Percentiles rank a stretch among this genome's conserved stretches.
These are phyloP conservation scores for Cutaneotrichosporon sp. DNA, from an alignment of 1,284 basidiomycete species.

Conservation along the genomic window DNA sequence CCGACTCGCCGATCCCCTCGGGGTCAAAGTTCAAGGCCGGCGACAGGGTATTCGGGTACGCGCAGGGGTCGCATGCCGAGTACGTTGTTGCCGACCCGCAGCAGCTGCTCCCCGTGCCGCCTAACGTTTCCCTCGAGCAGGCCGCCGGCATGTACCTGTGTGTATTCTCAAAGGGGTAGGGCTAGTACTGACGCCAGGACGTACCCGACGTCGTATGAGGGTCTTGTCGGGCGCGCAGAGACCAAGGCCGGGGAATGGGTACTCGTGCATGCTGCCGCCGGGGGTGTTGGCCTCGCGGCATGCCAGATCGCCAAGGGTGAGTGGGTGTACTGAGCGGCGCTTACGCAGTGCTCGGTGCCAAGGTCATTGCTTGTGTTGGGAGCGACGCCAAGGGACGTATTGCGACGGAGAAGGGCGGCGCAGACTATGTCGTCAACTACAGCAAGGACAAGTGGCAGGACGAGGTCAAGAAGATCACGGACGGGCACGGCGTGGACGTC, in stretches of 20 bases:
- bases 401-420: constrained; percentile 45
- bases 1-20: constrained; percentile 69
- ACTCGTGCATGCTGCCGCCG: constrained; percentile 76
- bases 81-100: constrained; percentile 57
- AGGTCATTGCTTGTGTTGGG: constrained; percentile 51
- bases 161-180: too few species aligned
- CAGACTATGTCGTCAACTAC: constrained; percentile 49
- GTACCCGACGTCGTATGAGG: constrained; percentile 58
- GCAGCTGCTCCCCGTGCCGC: constrained; percentile 57
- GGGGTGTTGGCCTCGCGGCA: constrained; percentile 83
- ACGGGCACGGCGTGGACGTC: constrained; percentile 75
- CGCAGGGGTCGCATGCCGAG: constrained; percentile 71
- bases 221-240: constrained; percentile 73
- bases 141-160: constrained; percentile 46
- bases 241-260: constrained; percentile 79
- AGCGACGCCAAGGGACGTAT: constrained; percentile 48
- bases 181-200: constrained; percentile 9
- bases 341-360: constrained; percentile 40
- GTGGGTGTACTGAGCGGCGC: not conserved
- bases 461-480: constrained; percentile 60
- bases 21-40: constrained; percentile 76
- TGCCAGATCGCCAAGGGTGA: constrained; percentile 75
- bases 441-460: constrained; percentile 49
- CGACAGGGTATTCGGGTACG: constrained; percentile 83
- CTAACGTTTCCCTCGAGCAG: constrained; percentile 61